Evolutionary conservation across 495 filamentous ascomycete genomes (phyloP), one percentile per base, ranked within the genome.

Genomic region (Trichoderma erinaceum): DNA sequence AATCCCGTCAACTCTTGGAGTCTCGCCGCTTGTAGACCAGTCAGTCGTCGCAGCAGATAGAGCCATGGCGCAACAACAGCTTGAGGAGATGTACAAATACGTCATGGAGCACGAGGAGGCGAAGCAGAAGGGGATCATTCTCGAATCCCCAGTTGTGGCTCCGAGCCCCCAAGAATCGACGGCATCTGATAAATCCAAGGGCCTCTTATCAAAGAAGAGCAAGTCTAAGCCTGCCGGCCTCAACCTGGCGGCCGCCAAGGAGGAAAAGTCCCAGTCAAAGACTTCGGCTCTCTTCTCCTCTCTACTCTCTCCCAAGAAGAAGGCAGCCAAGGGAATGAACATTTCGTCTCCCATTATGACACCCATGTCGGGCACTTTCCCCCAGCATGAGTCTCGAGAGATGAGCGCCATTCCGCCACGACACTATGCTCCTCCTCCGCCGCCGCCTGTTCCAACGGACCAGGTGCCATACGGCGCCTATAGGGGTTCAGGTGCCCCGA

Each of bases 1-100:
- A 15, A 74, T 76, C 65, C 82, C 82, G 7, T 81, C 80, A 27
- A 76, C 79, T 65, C 76, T 80, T 64, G 48, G 56, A 16, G 75
- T 78, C 50, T 78, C 81, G 56, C 75, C 78, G 38, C 73, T 77
- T 41, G 87, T 97, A 66, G 93, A 97, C 75, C 85, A 88, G 66
- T 84, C 84, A 56, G 85, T 96, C 38, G 84, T 97, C 35, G 84
- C 88, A 44, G 81, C 83, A 68, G 91, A 97, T 78, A 86, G 84
- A 69, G 85, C 83, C 70, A 84, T 87, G 76, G 86, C 89, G 73
- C 88, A 93, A 74, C 81, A 85, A 68, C 88, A 96, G 74, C 87
- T 97, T 79, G 92, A 95, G 74, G 88, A 91, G 75, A 86, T 97
- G 72, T 97, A 97, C 75, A 91, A 87, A 64, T 89, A 92, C 58